Evolutionary conservation across 208 protist genomes (phyloP).

Genomic region (Leishmania turanica): DNA sequence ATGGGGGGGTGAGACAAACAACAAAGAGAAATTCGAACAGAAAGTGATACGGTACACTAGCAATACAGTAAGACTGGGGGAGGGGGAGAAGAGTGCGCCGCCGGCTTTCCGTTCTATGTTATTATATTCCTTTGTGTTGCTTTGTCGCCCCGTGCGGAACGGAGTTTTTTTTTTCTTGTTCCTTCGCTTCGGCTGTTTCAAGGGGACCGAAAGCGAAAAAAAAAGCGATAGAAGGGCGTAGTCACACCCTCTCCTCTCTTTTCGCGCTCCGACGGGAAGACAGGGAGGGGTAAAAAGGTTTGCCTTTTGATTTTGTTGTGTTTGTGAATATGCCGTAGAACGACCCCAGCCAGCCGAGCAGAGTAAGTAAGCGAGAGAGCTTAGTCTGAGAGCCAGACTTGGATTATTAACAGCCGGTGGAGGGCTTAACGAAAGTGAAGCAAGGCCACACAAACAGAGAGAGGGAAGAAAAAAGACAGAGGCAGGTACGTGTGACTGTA

Average conservation of each 20-base stretch:
- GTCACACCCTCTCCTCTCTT: neutral
- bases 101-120: neutral
- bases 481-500: no score
- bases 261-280: neutral
- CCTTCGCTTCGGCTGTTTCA: neutral
- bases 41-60: neutral
- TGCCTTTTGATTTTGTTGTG: neutral
- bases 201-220: neutral
- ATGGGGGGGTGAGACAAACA: no score
- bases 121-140: neutral
- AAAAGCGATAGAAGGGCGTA: neutral
- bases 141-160: neutral
- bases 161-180: no score
- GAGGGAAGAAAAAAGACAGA: neutral
- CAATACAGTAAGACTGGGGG: neutral
- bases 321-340: neutral
- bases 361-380: neutral
- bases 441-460: neutral
- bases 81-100: neutral
- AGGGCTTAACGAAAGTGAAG: neutral
- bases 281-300: neutral
- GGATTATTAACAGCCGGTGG: neutral
- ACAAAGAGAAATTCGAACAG: no score
- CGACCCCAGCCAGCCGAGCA: neutral
- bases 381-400: neutral